Base-by-base conservation (phyloP, 352 stramenopile species). In the Phytophthora podocarpi region DNA sequence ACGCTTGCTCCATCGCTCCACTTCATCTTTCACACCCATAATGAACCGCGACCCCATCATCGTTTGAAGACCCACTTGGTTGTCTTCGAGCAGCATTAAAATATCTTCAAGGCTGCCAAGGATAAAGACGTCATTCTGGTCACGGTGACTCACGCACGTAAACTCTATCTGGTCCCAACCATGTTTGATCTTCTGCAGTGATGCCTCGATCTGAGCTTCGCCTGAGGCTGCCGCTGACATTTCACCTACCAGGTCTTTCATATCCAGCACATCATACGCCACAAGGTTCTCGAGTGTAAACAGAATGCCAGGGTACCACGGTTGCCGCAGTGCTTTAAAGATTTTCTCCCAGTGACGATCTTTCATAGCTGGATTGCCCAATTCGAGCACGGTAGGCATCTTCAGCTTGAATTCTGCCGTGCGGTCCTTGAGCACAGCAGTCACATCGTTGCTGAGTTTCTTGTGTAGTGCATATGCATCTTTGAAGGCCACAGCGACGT, bases 341-440 rank as follows among this genome's bases (percentile, higher is more conserved):
- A 98, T 97, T 63, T 95, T 91, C 50, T 97, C 87, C 95, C 95
- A 98, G 71, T 98, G 95, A 1, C 95, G 89, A 40, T 97, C 91
- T 72, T 98, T 97, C 71, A 98, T 95, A 6, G 79, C 71, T 0
- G 88, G 84, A 41, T 97, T 97, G 5, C 95, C 87, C 11, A 98
- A 77, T 42, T 98, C 92, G 10, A 97, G 69, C 35, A 98, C 87
- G 2, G 92, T 91, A 6, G 95, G 91, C 23, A 98, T 86, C 48
- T 95, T 94, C 15, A 90, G 51, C 66, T 97, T 97, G 60, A 98
- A 97, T 26, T 96, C 90, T 1, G 82, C 80, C 0, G 89, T 95
- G 10, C 88, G 78, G 42, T 97, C 86, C 51, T 96, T 96, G 10
- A 97, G 74, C 12, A 94, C 70, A 5, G 83, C 79, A 5, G 90